Evolutionary conservation across 1,139 yeast species (phyloP).

Genomic region (Suhomyces chickasaworum): DNA sequence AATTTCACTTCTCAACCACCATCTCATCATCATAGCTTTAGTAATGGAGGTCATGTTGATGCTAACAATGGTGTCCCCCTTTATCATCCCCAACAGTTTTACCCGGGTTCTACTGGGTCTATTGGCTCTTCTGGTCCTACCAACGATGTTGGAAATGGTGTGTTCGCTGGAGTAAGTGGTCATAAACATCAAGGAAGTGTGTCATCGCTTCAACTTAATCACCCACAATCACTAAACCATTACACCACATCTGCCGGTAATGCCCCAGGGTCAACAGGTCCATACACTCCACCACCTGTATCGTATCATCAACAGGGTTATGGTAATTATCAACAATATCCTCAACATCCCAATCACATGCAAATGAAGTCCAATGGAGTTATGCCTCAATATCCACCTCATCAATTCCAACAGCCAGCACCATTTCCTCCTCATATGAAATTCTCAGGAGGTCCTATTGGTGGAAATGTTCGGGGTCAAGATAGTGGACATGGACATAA

Average conservation of each 20-base stretch:
- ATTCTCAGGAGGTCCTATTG: neutral
- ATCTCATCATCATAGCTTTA: conserved; percentile 8
- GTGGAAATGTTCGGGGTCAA: conserved; percentile 4
- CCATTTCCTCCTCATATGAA: conserved; percentile 7
- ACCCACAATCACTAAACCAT: conserved; percentile 14
- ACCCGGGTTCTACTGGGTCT: conserved; percentile 9
- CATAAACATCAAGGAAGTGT: conserved; percentile 14
- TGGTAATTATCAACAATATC: conserved; percentile 5
- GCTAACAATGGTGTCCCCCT: conserved; percentile 1
- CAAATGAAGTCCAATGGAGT: conserved; percentile 1
- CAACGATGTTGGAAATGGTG: conserved; percentile 7
- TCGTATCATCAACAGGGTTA: conserved; percentile 6
- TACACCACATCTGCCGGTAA: conserved; percentile 11
- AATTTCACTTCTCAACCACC: conserved; percentile 6
- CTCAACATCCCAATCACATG: conserved; percentile 6
- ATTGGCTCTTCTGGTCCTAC: conserved; percentile 6
- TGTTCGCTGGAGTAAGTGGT: conserved; percentile 2
- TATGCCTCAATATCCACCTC: neutral
- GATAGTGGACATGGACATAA: conserved; percentile 8
- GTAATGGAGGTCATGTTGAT: conserved; percentile 10
- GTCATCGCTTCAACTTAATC: conserved; percentile 14
- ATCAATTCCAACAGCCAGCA: conserved; percentile 2
- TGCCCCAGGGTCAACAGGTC: neutral
- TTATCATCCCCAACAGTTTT: conserved; percentile 9
- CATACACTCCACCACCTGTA: conserved; percentile 9